phyloP scores from a whole-genome alignment of 352 stramenopile species.

The Aphanomyces cochlioides region DNA sequence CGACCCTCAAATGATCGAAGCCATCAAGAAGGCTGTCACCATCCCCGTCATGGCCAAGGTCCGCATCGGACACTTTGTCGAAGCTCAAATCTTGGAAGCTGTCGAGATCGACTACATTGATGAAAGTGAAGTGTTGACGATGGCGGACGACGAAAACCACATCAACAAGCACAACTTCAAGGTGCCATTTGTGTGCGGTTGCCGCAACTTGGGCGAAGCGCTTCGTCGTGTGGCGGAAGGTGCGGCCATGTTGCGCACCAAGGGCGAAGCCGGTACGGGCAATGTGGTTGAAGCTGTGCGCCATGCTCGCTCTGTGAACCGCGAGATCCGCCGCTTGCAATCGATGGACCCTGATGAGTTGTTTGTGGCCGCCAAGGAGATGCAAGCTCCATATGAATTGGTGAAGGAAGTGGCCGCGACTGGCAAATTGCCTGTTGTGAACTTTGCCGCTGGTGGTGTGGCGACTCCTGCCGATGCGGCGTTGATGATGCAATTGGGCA shows the following conservation, averaged over 20 bases:
- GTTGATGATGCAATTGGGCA: conserved; percentile 99
- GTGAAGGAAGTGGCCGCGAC: conserved; percentile 91
- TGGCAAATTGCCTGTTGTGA: conserved; percentile 93
- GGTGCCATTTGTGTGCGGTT: conserved; percentile 98
- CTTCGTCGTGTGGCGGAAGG: conserved; percentile 94
- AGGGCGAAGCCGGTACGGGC: conserved; percentile 97
- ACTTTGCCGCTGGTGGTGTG: conserved; percentile 98
- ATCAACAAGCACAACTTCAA: conserved; percentile 97
- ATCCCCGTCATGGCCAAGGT: conserved; percentile 99
- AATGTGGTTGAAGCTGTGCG: conserved; percentile 98
- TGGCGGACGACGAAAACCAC: conserved; percentile 97
- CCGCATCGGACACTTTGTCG: conserved; percentile 98
- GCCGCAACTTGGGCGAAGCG: conserved; percentile 96
- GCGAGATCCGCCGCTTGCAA: conserved; percentile 88
- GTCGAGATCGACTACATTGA: conserved; percentile 99
- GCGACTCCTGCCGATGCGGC: conserved; percentile 96
- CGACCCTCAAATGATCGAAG: conserved; percentile 96
- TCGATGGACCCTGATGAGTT: conserved; percentile 96
- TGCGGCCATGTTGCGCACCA: conserved; percentile 97
- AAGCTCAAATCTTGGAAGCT: conserved; percentile 97
- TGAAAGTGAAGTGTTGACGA: conserved; percentile 97
- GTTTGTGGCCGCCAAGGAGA: conserved; percentile 95
- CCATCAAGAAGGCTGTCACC: conserved; percentile 98
- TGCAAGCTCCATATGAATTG: conserved; percentile 92
- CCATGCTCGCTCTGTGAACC: conserved; percentile 91